Percentiles rank a stretch among this genome's conserved stretches.
phyloP scores from a whole-genome alignment of 805 yeast genomes.

The Myxozyma melibiosi region DNA sequence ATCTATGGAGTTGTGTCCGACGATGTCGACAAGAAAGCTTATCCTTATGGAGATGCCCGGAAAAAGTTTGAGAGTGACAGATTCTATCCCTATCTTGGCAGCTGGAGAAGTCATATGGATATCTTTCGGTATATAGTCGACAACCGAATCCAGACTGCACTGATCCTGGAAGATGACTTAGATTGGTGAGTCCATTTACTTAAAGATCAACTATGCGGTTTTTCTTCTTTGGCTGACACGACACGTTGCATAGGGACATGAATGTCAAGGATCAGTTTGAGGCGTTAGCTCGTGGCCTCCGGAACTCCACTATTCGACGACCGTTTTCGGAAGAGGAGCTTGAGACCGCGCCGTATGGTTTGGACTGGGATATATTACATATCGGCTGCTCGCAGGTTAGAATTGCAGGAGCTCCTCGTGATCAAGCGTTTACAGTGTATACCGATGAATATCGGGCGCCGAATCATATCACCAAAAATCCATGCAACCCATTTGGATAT shows the following conservation, averaged over 20 bases:
- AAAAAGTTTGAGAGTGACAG: slow-evolving; percentile 1
- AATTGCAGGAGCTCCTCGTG: slow-evolving; percentile 2
- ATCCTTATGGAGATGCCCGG: slow-evolving; percentile 6
- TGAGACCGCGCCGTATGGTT: slow-evolving; percentile 17
- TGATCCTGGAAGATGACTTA: slow-evolving; percentile 21
- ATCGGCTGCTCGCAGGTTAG: slow-evolving; percentile 10
- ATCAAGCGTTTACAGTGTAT: neutral
- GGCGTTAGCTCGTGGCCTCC: slow-evolving; percentile 8
- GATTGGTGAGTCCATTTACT: slow-evolving; percentile 5
- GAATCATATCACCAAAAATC: neutral
- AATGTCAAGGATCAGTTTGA: slow-evolving; percentile 10
- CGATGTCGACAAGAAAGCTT: slow-evolving; percentile 8
- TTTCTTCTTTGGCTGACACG: neutral
- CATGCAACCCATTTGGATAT: slow-evolving; percentile 4
- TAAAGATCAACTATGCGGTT: neutral
- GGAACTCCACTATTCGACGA: slow-evolving; percentile 6
- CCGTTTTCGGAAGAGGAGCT: slow-evolving; percentile 12
- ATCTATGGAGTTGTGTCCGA: slow-evolving; percentile 15
- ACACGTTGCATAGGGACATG: neutral
- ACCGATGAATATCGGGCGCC: slow-evolving; percentile 10
- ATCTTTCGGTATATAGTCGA: slow-evolving; percentile 18
- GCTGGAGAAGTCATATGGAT: slow-evolving; percentile 24
- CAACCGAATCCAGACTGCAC: slow-evolving; percentile 12
- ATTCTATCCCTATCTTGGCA: slow-evolving; percentile 7
- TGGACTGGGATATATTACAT: slow-evolving; percentile 19